A percentile compares a stretch with the other conserved stretches of the same genome.
Conservation (phyloP, 148 eudicot species). For the Hydrangea macrophylla region DNA sequence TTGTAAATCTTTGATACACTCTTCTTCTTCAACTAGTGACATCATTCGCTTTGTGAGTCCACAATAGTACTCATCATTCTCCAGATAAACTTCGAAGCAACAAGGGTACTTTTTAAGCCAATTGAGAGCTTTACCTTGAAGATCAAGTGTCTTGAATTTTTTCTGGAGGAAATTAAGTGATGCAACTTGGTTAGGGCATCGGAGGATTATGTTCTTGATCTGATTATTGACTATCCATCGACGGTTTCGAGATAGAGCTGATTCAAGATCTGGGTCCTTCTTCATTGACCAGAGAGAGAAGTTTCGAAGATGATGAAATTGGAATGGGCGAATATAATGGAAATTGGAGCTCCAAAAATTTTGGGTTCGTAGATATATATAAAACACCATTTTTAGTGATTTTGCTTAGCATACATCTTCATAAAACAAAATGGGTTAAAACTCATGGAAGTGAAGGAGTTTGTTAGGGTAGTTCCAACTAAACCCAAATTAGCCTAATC, state of each 20-base stretch:
- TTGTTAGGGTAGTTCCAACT: too few relatives aligned
- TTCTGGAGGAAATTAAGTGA: conserved; percentile 70
- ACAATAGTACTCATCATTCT: conserved; percentile 52
- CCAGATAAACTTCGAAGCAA: conserved; percentile 71
- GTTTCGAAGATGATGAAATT: conserved; percentile 25
- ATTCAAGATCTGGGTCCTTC: conserved; percentile 92
- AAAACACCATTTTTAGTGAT: too few relatives aligned
- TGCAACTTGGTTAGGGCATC: conserved; percentile 61
- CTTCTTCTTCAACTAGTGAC: conserved; percentile 77
- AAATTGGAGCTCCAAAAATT: conserved; percentile 5
- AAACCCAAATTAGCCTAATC: too few relatives aligned
- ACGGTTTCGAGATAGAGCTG: conserved; percentile 71
- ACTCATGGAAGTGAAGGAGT: too few relatives aligned
- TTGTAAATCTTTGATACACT: conserved; percentile 55
- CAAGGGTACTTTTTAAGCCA: conserved; percentile 96
- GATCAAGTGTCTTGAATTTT: conserved; percentile 87
- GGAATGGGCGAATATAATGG: conserved; percentile 2
- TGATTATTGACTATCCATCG: conserved; percentile 95
- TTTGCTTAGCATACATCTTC: too few relatives aligned
- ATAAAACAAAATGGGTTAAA: too few relatives aligned
- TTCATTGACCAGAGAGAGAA: conserved; percentile 90
- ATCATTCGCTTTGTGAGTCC: conserved; percentile 73
- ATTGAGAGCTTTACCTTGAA: conserved; percentile 84
- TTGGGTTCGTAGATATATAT: conserved; percentile 8
- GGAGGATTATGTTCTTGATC: conserved; percentile 75